phyloP scores from a whole-genome alignment of 2,329 filamentous ascomycete species.

The Stagonosporopsis chrysanthemi region DNA sequence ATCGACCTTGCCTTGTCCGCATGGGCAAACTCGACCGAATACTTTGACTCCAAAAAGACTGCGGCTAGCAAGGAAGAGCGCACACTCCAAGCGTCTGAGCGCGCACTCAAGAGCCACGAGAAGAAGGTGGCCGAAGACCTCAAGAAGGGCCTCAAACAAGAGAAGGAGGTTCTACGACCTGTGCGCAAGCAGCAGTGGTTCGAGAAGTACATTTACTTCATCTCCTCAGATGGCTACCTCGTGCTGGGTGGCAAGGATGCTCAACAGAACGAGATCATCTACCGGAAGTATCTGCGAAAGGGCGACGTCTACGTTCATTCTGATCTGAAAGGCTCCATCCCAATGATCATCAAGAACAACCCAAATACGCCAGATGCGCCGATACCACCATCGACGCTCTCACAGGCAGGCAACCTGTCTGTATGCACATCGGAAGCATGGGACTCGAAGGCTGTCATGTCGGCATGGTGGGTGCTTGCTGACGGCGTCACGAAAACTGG shows the following conservation, averaged over 20 bases:
- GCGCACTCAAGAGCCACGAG: conserved; percentile 87
- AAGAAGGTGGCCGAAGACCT: conserved; percentile 86
- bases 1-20: conserved; percentile 83
- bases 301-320: conserved; percentile 94
- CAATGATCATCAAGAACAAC: conserved; percentile 91
- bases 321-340: conserved; percentile 82
- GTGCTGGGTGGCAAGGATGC: conserved; percentile 88
- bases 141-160: conserved; percentile 87
- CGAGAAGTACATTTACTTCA: conserved; percentile 95
- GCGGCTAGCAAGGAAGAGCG: conserved; percentile 89
- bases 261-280: conserved; percentile 91
- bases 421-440: conserved; percentile 89
- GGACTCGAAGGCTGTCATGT: conserved; percentile 96
- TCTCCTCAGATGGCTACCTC: conserved; percentile 93
- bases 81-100: conserved; percentile 79
- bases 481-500: conserved; percentile 90
- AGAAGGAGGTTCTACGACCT: conserved; percentile 84
- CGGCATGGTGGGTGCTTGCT: conserved; percentile 92
- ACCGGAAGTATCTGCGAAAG: conserved; percentile 82
- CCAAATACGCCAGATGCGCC: conserved; percentile 78
- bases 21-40: conserved; percentile 89
- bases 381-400: conserved; percentile 88
- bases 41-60: conserved; percentile 86
- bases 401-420: conserved; percentile 85
- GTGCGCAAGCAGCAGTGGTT: conserved; percentile 91